phyloP scores from a whole-genome alignment of 2,329 filamentous ascomycete genomes.

The Alternaria angustiovoidea region DNA sequence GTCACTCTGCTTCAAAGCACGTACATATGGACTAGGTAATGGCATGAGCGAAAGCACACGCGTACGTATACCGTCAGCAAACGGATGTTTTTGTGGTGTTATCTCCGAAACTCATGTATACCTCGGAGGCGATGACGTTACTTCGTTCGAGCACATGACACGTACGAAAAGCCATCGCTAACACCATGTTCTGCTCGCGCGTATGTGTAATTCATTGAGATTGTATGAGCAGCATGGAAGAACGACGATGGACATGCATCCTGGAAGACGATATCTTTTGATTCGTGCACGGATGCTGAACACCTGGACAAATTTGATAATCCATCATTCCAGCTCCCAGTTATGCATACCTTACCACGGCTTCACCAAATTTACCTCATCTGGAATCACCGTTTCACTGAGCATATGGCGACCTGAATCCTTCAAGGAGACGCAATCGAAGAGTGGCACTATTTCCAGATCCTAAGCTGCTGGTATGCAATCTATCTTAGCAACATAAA shows the following conservation, averaged over 20 bases:
- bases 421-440: background rate
- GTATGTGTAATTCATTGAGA: background rate
- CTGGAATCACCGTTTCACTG: background rate
- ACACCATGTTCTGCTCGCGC: background rate
- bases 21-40: background rate
- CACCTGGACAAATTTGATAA: no score
- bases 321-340: no score
- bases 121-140: background rate
- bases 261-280: background rate
- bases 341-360: background rate
- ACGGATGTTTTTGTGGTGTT: background rate
- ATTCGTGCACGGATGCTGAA: background rate
- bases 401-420: background rate
- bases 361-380: background rate
- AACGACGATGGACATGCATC: background rate
- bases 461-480: background rate
- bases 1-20: background rate
- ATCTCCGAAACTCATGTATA: background rate
- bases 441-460: background rate
- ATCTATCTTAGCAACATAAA: background rate
- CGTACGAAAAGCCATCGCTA: background rate
- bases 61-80: constrained; percentile 6
- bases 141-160: background rate
- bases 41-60: background rate
- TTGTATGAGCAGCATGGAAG: background rate